phyloP scores from a whole-genome alignment of 176 grass and related monocot species.

The Musa troglodytarum region DNA sequence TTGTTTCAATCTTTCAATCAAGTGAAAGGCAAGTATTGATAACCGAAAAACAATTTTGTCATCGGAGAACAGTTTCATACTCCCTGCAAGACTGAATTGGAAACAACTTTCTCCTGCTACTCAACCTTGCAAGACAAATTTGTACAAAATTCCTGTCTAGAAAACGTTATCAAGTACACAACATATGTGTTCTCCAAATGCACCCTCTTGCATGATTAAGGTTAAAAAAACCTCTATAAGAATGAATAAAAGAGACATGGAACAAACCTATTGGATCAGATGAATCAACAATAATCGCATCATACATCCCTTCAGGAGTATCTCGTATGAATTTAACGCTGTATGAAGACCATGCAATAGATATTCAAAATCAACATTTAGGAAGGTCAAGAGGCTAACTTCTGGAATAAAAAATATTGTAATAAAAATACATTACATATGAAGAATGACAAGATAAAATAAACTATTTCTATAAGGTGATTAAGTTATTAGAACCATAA shows the following conservation, averaged over 20 bases:
- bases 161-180: neutral
- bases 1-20: no score
- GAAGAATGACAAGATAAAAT: constrained; percentile 8
- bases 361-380: constrained; percentile 11
- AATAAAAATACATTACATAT: constrained; percentile 1
- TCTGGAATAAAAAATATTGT: neutral
- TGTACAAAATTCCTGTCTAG: no score
- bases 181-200: neutral
- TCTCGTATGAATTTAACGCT: constrained; percentile 79
- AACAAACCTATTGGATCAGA: constrained; percentile 95
- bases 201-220: neutral
- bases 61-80: no score
- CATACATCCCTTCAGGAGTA: constrained; percentile 77
- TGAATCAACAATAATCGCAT: constrained; percentile 95
- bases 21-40: no score
- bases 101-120: no score
- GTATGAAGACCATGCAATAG: constrained; percentile 29
- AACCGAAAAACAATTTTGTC: no score
- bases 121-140: no score
- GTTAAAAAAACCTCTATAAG: neutral
- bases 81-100: no score
- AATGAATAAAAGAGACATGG: neutral
- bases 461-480: neutral
- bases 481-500: no score
- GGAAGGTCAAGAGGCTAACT: neutral